Percentiles rank a stretch among this genome's conserved stretches.
These are phyloP conservation scores for Pseudocercospora fuligena DNA, from an alignment of 2,329 filamentous ascomycete genomes.

Conservation along the genomic window DNA sequence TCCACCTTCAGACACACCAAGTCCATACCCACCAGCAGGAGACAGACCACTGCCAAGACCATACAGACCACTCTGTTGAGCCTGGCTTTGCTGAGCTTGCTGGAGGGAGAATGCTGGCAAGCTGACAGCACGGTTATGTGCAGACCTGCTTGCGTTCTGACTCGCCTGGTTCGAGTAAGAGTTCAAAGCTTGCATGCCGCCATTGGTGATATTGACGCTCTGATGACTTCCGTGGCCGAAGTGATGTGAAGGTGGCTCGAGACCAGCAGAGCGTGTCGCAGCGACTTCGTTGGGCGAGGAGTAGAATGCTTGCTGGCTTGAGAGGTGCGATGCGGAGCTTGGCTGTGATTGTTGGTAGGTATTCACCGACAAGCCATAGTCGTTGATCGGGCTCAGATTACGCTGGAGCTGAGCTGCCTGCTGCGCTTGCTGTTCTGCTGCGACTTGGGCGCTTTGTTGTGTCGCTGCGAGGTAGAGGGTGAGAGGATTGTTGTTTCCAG, in stretches of 20 bases:
- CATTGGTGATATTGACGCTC: constrained; percentile 53
- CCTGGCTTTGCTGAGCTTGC: constrained; percentile 44
- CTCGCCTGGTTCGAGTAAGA: constrained; percentile 52
- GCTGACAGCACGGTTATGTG: constrained; percentile 81
- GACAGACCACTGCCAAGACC: constrained; percentile 60
- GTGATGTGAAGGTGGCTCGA: constrained; percentile 42
- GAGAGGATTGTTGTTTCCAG: constrained; percentile 80
- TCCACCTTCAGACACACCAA: constrained; percentile 63
- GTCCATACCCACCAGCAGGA: constrained; percentile 59
- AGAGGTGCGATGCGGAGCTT: constrained; percentile 45
- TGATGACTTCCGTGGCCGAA: constrained; percentile 60
- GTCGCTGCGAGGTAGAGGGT: constrained; percentile 77
- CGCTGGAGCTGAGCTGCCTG: constrained; percentile 53
- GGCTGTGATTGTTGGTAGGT: constrained; percentile 51
- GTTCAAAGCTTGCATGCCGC: constrained; percentile 23
- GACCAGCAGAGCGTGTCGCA: constrained; percentile 35
- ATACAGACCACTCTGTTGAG: constrained; percentile 59
- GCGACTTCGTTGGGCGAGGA: constrained; percentile 68
- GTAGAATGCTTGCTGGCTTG: constrained; percentile 82
- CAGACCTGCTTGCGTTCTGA: constrained; percentile 50
- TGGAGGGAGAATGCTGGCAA: constrained; percentile 72
- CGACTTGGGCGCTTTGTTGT: constrained; percentile 69
- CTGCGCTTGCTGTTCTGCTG: constrained; percentile 55
- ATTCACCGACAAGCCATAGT: background rate
- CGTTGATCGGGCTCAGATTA: constrained; percentile 33